phyloP scores from a whole-genome alignment of 2,329 filamentous ascomycete species.

The Sporothrix luriei region DNA sequence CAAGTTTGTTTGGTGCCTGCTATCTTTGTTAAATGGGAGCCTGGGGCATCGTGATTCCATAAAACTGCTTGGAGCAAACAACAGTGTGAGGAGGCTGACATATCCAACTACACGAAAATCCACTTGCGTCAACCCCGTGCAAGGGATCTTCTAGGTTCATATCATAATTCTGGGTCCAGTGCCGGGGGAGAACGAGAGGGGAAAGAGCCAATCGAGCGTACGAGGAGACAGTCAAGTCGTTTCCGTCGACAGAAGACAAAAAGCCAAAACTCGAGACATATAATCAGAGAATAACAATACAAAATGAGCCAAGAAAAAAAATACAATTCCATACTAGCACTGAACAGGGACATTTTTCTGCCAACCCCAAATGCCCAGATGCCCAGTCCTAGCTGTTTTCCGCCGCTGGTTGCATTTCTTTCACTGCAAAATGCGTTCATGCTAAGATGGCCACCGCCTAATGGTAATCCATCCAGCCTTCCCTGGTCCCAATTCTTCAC shows the following conservation, averaged over 20 bases:
- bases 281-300: background rate
- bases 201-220: background rate
- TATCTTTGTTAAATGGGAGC: background rate
- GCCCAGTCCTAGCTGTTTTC: no score
- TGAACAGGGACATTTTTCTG: no score
- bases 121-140: background rate
- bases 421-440: background rate
- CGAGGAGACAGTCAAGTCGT: background rate
- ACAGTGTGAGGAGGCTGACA: background rate
- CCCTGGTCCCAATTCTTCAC: constrained; percentile 2
- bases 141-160: constrained; percentile 19
- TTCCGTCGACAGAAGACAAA: constrained; percentile 13
- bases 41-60: background rate
- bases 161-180: constrained; percentile 2
- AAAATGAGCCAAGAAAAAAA: background rate
- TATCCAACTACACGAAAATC: background rate
- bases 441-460: no score
- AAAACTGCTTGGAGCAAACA: background rate
- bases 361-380: no score
- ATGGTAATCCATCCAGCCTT: no score
- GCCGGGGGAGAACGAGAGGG: background rate
- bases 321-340: no score
- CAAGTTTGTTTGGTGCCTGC: background rate
- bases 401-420: background rate
- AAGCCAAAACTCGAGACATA: background rate